Percentiles rank a stretch among this genome's conserved stretches.
Conservation (phyloP, 129 eudicot genomes). For the Chrysanthemum lavandulifolium region DNA sequence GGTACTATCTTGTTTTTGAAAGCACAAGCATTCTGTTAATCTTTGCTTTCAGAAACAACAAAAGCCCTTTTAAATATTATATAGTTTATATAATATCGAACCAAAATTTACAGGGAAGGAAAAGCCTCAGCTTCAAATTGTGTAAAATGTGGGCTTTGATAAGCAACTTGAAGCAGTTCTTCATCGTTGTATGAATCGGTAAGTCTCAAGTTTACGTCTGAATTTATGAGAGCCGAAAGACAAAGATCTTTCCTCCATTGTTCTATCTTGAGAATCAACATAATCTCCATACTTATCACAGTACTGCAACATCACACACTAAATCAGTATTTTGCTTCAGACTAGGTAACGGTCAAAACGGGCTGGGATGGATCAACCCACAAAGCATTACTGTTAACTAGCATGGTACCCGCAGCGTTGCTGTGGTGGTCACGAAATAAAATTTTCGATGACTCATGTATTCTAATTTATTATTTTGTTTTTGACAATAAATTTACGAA, state of each 20-base stretch:
- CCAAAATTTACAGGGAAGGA: slow-evolving; percentile 20
- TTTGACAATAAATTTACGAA: too few relatives aligned
- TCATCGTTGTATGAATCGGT: slow-evolving; percentile 60
- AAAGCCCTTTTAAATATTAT: slow-evolving; percentile 19
- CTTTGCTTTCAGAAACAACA: slow-evolving; percentile 42
- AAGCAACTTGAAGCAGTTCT: slow-evolving; percentile 65
- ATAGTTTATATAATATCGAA: slow-evolving; percentile 17
- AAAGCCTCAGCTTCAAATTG: slow-evolving; percentile 37
- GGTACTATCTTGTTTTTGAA: slow-evolving; percentile 45
- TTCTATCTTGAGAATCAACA: slow-evolving; percentile 64
- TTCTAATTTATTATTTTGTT: too few relatives aligned
- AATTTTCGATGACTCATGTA: too few relatives aligned
- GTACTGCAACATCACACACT: slow-evolving; percentile 46
- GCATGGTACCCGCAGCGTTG: too few relatives aligned
- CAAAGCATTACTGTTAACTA: too few relatives aligned
- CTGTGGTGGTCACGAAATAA: too few relatives aligned
- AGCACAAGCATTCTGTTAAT: slow-evolving; percentile 34
- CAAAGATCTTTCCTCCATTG: slow-evolving; percentile 85
- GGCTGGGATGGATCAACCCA: too few relatives aligned
- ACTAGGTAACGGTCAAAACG: too few relatives aligned
- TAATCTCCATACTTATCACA: slow-evolving; percentile 72
- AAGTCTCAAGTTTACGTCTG: slow-evolving; percentile 64
- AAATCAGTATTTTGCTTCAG: not conserved
- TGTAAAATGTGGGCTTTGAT: slow-evolving; percentile 65
- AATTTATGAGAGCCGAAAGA: slow-evolving; percentile 46